Conservation (phyloP, 352 stramenopile species). For the Globisporangium sylvaticum region DNA sequence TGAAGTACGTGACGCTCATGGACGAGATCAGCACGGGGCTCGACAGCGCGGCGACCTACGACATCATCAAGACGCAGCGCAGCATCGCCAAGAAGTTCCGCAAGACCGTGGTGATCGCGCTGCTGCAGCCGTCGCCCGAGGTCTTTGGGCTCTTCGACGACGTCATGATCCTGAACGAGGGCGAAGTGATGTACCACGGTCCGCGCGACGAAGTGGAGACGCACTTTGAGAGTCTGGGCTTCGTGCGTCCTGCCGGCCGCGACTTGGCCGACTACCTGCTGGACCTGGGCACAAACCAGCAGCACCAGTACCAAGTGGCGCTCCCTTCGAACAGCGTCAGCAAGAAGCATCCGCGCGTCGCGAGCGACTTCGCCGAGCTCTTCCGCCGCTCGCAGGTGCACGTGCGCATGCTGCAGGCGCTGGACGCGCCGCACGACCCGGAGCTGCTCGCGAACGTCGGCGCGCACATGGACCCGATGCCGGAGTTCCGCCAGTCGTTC, state of each 20-base stretch:
- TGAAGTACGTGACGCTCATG: conserved; percentile 70
- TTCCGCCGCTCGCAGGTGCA: conserved; percentile 27
- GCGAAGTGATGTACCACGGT: conserved; percentile 25
- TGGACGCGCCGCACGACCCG: neutral
- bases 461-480: conserved; percentile 59
- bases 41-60: conserved; percentile 86
- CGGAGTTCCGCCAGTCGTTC: conserved; percentile 19
- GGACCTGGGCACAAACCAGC: conserved; percentile 21
- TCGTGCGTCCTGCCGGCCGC: conserved; percentile 12
- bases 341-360: neutral
- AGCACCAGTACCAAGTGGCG: conserved; percentile 15
- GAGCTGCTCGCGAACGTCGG: neutral
- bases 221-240: conserved; percentile 26
- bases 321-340: neutral
- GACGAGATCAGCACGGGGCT: conserved; percentile 92
- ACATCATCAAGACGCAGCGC: conserved; percentile 81
- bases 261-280: conserved; percentile 27
- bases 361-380: conserved; percentile 16
- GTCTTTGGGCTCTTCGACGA: conserved; percentile 90
- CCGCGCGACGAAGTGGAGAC: conserved; percentile 7
- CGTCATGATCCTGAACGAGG: conserved; percentile 65
- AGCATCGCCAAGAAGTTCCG: conserved; percentile 35
- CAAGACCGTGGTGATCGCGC: conserved; percentile 40
- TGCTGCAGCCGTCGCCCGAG: conserved; percentile 86
- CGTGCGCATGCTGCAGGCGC: conserved; percentile 29